Conservation (phyloP, 768 basidiomycete genomes). For the Coprinopsis sp. region DNA sequence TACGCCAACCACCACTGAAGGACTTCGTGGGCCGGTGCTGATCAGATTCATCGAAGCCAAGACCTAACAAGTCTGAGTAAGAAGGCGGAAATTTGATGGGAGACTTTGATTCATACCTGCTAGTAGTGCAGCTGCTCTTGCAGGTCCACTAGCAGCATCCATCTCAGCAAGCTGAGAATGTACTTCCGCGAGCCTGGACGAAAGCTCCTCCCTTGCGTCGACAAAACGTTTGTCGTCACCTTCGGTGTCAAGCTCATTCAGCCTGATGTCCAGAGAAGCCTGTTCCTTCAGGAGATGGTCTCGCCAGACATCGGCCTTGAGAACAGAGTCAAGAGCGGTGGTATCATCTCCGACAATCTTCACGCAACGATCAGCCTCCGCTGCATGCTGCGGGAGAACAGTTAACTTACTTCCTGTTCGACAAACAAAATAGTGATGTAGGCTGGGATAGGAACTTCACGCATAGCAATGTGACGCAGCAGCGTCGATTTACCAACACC, state of each 20-base stretch:
- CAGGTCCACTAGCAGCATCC: constrained; percentile 97
- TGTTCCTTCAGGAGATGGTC: constrained; percentile 90
- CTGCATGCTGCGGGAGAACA: background rate
- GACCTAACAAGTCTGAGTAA: constrained; percentile 40
- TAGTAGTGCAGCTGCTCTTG: constrained; percentile 81
- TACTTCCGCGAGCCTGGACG: constrained; percentile 78
- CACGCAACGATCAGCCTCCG: constrained; percentile 1
- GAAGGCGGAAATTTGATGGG: background rate
- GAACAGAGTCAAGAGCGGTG: constrained; percentile 83
- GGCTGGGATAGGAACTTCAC: constrained; percentile 89
- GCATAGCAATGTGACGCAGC: constrained; percentile 88
- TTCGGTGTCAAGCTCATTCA: constrained; percentile 67
- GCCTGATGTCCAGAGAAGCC: constrained; percentile 61
- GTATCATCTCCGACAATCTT: constrained; percentile 94
- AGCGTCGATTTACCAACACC: constrained; percentile 97
- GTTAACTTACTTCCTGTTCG: constrained; percentile 79
- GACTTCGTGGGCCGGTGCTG: constrained; percentile 78
- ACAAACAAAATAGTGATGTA: constrained; percentile 98
- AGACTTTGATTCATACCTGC: constrained; percentile 49
- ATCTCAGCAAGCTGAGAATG: constrained; percentile 92
- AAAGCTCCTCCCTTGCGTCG: constrained; percentile 82
- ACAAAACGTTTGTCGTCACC: constrained; percentile 77
- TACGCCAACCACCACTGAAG: constrained; percentile 97
- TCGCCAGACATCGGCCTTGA: constrained; percentile 99
- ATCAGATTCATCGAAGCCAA: constrained; percentile 88